phyloP scores from a whole-genome alignment of 306 rosid species.

The Trifolium pratense region DNA sequence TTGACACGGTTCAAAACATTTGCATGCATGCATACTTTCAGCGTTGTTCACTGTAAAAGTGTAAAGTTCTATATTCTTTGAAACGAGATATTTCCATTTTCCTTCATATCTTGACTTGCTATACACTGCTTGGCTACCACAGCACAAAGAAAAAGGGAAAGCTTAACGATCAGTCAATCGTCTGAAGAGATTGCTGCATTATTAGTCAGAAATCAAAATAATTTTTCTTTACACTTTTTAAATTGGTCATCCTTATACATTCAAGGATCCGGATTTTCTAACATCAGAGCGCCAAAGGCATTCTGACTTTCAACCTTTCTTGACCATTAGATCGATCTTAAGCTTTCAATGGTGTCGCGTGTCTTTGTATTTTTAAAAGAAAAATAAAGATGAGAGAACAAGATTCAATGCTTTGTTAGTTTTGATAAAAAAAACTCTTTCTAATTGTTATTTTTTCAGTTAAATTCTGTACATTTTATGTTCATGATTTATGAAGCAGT shows the following conservation, averaged over 20 bases:
- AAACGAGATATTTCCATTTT: conserved; percentile 37
- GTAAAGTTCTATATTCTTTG: conserved; percentile 48
- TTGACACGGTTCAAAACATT: conserved; percentile 31
- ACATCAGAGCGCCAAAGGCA: no score
- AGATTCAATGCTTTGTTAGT: not conserved
- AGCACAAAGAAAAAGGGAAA: not conserved
- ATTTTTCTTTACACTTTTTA: not conserved
- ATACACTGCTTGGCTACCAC: not conserved
- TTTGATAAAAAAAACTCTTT: not conserved
- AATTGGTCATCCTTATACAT: not conserved
- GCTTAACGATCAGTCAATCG: not conserved
- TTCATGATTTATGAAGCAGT: not conserved
- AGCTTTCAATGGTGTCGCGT: no score
- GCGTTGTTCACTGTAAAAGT: conserved; percentile 39
- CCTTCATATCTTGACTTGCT: not conserved
- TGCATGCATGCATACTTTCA: conserved; percentile 42
- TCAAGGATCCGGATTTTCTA: not conserved
- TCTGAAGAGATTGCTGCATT: conserved; percentile 1
- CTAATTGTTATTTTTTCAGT: not conserved
- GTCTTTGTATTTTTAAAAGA: no score
- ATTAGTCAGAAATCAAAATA: not conserved
- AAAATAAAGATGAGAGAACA: no score
- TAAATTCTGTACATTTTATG: not conserved
- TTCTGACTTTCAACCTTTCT: no score
- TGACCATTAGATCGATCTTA: no score